Base-by-base conservation (phyloP, 306 rosid genomes). In the Medicago lupulina region DNA sequence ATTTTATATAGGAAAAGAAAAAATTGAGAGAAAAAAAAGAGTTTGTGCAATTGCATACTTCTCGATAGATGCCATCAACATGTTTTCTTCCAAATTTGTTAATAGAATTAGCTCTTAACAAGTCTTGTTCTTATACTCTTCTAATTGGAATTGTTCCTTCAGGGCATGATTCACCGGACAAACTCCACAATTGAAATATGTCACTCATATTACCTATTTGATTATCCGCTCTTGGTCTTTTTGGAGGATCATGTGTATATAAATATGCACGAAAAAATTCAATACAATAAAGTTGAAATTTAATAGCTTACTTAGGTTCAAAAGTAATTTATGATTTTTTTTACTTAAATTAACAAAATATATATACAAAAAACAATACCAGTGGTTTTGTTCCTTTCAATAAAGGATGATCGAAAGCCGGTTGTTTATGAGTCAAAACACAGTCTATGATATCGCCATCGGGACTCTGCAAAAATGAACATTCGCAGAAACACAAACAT, bases 401-500 rank as follows among this genome's bases (percentile, higher is more conserved):
- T 10, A 60, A 76, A 44, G 98, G 97, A 49, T 49, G 55, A 6
- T 49, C 55, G 6, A 49, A 49, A 49, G 55, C 18, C 1, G 16
- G 55, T 49, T 94, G 98, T 7, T 62, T 82, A 74, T 90, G 92
- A 79, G 95, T 87, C 4, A 38, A 62, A 62, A 94, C 95, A 69
- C 98, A 94, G 46, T 94, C 98, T 77, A 94, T 90, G 21, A 87
- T 57, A 85, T 95, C 98, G 65, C 98, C 98, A 11, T 92, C 97
- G 40, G 92, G 90, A 82, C 97, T 89, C 97, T 91, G 75, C 78
- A 73, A 44, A 36, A 40, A 4, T 13, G 12, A 31, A 65, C 47
- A 41, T 31, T 31, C 36, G 4, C 36, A 31, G 0, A 41, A 41
- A 41, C 47, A 41, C 13, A 9, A 2, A 11, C 13, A 41, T n/a